phyloP scores from a whole-genome alignment of 1,284 basidiomycete genomes.

The Rhodotorula mucilaginosa region DNA sequence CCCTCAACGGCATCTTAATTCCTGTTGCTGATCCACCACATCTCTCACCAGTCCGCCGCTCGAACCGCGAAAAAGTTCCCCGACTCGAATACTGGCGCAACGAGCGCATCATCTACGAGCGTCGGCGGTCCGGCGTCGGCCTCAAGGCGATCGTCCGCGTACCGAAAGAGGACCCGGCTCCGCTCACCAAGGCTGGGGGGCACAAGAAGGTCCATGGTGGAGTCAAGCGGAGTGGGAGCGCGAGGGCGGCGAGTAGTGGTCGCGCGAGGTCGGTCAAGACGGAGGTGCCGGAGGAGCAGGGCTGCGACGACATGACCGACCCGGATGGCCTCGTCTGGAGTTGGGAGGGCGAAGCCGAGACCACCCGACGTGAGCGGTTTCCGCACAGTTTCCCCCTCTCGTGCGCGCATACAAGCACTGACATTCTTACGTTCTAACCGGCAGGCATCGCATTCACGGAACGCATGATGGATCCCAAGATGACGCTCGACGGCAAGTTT shows the following conservation, averaged over 20 bases:
- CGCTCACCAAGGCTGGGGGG: conserved; percentile 37
- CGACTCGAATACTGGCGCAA: conserved; percentile 93
- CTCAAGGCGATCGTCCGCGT: conserved; percentile 78
- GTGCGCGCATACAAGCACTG: background rate
- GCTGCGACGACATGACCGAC: conserved; percentile 80
- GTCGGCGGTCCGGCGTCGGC: conserved; percentile 60
- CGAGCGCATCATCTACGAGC: conserved; percentile 79
- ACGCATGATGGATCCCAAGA: conserved; percentile 48
- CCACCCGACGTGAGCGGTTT: conserved; percentile 63
- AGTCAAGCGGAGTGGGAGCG: conserved; percentile 46
- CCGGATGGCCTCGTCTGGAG: conserved; percentile 68
- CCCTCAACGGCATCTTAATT: conserved; percentile 38
- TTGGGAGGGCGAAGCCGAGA: conserved; percentile 62
- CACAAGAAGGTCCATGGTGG: conserved; percentile 49
- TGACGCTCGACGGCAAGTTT: conserved; percentile 59
- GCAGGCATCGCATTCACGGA: conserved; percentile 69
- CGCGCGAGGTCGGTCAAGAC: conserved; percentile 28
- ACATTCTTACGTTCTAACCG: background rate
- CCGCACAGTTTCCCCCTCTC: background rate
- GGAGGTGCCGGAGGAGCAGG: conserved; percentile 59
- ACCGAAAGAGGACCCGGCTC: conserved; percentile 61
- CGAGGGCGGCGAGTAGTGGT: conserved; percentile 47
- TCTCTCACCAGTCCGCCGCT: conserved; percentile 59
- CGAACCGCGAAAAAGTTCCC: conserved; percentile 65
- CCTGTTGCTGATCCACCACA: conserved; percentile 49